Evolutionary conservation across 441 rosid genomes (phyloP), one percentile per base, ranked within the genome.

Genomic region (Corymbia calophylla): DNA sequence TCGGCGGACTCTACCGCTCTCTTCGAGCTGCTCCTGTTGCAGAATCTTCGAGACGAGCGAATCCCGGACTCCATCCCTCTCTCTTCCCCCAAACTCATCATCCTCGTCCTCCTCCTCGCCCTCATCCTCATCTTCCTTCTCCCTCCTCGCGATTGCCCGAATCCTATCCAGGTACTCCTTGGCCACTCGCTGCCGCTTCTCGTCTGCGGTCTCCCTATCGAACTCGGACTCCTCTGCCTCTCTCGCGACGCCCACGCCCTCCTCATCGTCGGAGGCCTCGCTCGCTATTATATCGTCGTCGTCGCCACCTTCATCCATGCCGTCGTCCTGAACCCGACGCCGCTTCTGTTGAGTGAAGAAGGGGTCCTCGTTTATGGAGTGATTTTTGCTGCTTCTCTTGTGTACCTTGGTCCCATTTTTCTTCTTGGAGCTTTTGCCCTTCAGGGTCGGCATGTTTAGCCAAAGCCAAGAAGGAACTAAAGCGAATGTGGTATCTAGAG

Each of bases 11-110:
- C 99, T 91, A 25, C 99, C 99, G 91, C 96, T 96, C 27, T 96
- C 99, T 90, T 97, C 98, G 19, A 94, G 94, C 95, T 97, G 99
- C 92, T 95, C 95, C 94, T 96, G 94, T 94, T 95, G 93, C 97
- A 98, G 92, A 88, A 91, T 92, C 91, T 93, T 93, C 12, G 93
- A 94, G 11, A 97, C 96, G 64, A 90, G 91, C 29, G 96, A 92
- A 93, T 96, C 99, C 88, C 88, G 60, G 2, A 56, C 88, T 23
- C 68, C 88, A 10, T 35, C 70, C 53, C n/a, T 35, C 53, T 35
- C 88, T 56, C 51, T 60, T 0, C 88, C 87, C 94, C 93, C 89
- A 89, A 93, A 5, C 93, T 86, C 97, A 39, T 97, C 97, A 89
- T 88, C 91, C 3, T 89, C 93, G 0, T 92, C 96, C 27, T 90